Evolutionary conservation across 768 basidiomycete species (phyloP), one percentile per base, ranked within the genome.

Genomic region (Tricholoma bakamatsutake): DNA sequence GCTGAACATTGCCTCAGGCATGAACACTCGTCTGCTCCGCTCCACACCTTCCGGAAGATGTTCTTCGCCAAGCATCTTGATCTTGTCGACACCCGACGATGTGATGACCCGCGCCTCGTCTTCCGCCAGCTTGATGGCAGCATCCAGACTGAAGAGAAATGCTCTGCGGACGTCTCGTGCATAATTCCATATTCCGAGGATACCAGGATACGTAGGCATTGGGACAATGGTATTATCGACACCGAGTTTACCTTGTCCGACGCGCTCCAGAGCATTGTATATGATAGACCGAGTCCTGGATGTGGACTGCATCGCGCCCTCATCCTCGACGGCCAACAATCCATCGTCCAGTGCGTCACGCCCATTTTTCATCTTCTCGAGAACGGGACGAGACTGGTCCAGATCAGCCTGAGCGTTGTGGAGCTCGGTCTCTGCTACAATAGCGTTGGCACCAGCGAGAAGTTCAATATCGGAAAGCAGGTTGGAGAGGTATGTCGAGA

Each of bases 1-100:
- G 53, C 82, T 83, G 74, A 98, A 99, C 97, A 99, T 98, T 12
- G 93, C 96, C 67, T 96, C 89, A n/a, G 96, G 92, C 75, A 91
- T 84, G 77, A 99, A 99, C 11, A 96, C 83, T 27, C 92, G 79
- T 54, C 83, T 80, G 49, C 83, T 83, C 39, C 91, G 78, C 67
- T 93, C 92, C 21, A 93, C 91, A 55, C 85, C 88, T 50, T 79
- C 79, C 1, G 89, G 90, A 13, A 99, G 81, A 70, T 90, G 83
- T 55, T 75, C 74, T 57, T 96, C 87, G 17, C 84, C 93, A 17
- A 97, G 74, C 15, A 78, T 71, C 39, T 76, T 73, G 58, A 97
- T 82, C 59, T 78, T 77, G 33, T 80, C 72, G 21, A 98, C 88
- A 42, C 88, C 84, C 6, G 70, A 66, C 4, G 75, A 76, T 1